These are phyloP conservation scores for Hansenula anomala DNA, from an alignment of 1,139 yeast genomes.

Conservation along the genomic window DNA sequence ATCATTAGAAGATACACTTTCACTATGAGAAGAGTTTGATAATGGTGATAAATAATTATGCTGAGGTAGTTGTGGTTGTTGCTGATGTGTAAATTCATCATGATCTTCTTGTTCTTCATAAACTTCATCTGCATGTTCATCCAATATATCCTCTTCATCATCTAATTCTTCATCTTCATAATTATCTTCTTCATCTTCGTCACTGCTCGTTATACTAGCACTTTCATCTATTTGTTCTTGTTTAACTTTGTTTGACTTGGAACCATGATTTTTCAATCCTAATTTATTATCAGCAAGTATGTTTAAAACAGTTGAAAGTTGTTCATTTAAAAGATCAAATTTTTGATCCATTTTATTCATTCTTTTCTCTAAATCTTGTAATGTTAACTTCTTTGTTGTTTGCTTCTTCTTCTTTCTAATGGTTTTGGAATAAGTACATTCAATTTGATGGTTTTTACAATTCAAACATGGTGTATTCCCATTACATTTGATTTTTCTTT, in stretches of 20 bases:
- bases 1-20: no score
- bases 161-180: background rate
- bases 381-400: conserved; percentile 14
- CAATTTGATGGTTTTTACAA: conserved; percentile 39
- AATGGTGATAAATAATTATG: no score
- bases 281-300: conserved; percentile 2
- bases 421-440: conserved; percentile 21
- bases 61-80: no score
- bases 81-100: no score
- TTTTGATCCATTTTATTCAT: conserved; percentile 14
- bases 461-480: conserved; percentile 61
- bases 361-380: conserved; percentile 19
- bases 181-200: background rate
- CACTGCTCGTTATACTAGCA: no score
- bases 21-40: no score
- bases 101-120: background rate
- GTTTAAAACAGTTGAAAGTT: conserved; percentile 9
- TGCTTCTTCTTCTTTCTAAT: conserved; percentile 16
- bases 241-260: no score
- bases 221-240: background rate
- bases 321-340: conserved; percentile 10
- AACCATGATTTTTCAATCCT: no score
- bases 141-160: background rate
- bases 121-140: background rate
- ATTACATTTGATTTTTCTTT: conserved; percentile 64